Evolutionary conservation across 139 green algal species (phyloP).

Genomic region (Tetradesmus obliquus): DNA sequence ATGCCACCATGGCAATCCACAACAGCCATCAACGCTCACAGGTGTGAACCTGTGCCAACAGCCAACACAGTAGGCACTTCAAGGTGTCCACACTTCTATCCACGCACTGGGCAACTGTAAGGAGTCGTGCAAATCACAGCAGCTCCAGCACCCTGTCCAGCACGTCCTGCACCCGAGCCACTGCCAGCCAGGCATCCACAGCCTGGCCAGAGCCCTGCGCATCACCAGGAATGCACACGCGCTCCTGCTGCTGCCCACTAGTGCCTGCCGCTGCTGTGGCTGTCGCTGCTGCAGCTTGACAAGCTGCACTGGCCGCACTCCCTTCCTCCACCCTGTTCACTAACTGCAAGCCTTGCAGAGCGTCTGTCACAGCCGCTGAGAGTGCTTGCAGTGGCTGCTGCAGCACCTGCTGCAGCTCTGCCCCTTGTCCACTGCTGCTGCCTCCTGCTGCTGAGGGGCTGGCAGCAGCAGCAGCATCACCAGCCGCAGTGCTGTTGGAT

Average conservation of each 20-base stretch:
- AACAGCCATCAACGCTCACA: no score
- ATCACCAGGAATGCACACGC: not conserved
- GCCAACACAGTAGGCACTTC: no score
- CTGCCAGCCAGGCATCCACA: constrained; percentile 43
- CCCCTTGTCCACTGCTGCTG: not conserved
- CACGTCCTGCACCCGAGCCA: constrained; percentile 41
- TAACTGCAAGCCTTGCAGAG: constrained; percentile 2
- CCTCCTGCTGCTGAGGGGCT: not conserved
- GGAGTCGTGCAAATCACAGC: not conserved
- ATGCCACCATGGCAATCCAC: no score
- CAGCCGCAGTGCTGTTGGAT: not conserved
- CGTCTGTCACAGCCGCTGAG: not conserved
- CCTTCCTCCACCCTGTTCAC: not conserved
- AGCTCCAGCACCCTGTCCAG: constrained; percentile 40
- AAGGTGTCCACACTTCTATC: no score
- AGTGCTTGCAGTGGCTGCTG: not conserved
- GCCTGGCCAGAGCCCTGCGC: constrained; percentile 21
- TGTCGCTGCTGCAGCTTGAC: not conserved
- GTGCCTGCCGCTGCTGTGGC: not conserved
- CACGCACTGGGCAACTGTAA: not conserved
- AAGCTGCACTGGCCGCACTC: not conserved
- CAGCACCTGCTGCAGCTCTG: not conserved
- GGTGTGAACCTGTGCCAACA: no score
- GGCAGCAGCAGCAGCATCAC: not conserved
- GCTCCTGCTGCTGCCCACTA: not conserved